Conservation (phyloP, 176 grass and related monocot genomes). For the Neostapfia colusana region DNA sequence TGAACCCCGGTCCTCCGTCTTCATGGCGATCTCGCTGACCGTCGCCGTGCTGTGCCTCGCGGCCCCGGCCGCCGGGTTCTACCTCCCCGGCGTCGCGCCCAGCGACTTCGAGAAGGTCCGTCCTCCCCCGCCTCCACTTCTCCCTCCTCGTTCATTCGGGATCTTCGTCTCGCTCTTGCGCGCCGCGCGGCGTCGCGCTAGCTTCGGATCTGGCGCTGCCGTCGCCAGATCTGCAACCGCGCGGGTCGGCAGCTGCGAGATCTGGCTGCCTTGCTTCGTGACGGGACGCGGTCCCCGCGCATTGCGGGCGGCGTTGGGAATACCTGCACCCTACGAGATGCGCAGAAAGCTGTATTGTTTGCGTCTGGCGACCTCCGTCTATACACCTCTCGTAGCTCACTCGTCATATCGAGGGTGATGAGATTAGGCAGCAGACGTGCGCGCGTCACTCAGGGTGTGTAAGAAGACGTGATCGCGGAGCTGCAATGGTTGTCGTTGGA, state of each 20-base stretch:
- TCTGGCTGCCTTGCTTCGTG: conserved; percentile 14
- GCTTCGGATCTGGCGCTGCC: conserved; percentile 33
- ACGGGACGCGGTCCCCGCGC: neutral
- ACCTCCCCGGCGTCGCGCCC: conserved; percentile 85
- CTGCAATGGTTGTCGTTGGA: neutral
- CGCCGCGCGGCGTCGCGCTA: neutral
- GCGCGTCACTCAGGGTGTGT: neutral
- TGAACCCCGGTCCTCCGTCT: neutral
- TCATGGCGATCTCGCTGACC: conserved; percentile 52
- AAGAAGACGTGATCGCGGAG: neutral
- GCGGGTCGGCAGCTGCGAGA: neutral
- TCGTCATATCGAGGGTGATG: neutral
- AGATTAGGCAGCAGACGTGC: neutral
- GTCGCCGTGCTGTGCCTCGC: conserved; percentile 44
- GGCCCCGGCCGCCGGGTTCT: conserved; percentile 53
- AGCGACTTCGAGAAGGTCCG: conserved; percentile 78
- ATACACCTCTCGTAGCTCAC: neutral
- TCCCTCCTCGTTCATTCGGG: neutral
- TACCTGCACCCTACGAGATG: neutral
- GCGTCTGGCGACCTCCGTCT: neutral
- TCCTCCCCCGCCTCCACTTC: neutral
- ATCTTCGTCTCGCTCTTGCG: neutral
- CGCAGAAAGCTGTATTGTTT: neutral
- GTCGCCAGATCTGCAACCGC: conserved; percentile 43
- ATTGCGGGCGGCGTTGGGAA: conserved; percentile 3